phyloP scores from a whole-genome alignment of 2,329 filamentous ascomycete genomes.

The Mycosphaerella sp. region DNA sequence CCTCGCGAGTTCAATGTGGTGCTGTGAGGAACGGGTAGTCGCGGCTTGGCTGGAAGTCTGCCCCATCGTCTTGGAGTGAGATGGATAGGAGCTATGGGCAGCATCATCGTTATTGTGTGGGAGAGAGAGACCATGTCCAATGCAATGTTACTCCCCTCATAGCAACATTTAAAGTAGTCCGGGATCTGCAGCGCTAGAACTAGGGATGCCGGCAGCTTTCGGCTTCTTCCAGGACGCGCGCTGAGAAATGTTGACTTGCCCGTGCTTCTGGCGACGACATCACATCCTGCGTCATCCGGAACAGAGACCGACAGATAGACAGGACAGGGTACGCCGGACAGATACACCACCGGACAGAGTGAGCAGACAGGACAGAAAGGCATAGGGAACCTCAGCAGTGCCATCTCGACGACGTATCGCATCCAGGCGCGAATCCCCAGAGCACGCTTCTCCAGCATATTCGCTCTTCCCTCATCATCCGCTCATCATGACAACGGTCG shows the following conservation, averaged over 20 bases:
- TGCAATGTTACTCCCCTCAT: background rate
- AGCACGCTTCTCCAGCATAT: background rate
- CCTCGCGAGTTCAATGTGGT: slow-evolving; percentile 6
- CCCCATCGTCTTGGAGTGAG: slow-evolving; percentile 8
- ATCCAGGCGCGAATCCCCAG: background rate
- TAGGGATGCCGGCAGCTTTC: background rate
- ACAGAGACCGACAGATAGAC: background rate
- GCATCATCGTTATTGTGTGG: background rate
- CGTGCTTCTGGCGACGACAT: background rate
- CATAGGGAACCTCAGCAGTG: no score
- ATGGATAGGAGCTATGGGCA: background rate
- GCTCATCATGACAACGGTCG: slow-evolving; percentile 15
- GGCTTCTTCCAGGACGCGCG: background rate
- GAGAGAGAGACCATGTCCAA: background rate
- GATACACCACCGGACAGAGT: no score
- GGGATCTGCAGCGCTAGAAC: background rate
- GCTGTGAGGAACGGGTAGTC: slow-evolving; percentile 5
- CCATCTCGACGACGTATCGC: background rate
- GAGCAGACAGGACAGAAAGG: no score
- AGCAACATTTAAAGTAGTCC: background rate
- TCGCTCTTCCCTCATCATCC: background rate
- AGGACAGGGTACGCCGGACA: no score
- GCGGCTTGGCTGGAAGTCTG: slow-evolving; percentile 15
- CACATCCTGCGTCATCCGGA: background rate
- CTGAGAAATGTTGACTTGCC: no score